A percentile compares a stretch with the other conserved stretches of the same genome.
phyloP scores from a whole-genome alignment of 2,329 filamentous ascomycete genomes.

The Moelleriella libera region DNA sequence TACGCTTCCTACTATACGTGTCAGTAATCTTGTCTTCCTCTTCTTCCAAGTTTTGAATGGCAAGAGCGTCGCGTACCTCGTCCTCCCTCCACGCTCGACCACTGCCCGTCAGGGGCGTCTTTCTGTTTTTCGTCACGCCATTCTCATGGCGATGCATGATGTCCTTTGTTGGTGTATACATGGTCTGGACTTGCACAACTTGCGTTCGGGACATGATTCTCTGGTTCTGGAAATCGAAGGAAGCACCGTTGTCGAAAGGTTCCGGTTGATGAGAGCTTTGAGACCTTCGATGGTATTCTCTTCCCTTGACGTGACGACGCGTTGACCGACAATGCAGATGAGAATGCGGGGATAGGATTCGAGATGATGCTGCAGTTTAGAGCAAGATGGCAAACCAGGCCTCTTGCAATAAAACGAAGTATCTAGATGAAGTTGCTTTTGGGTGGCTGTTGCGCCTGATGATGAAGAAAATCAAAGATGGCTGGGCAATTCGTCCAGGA shows the following conservation, averaged over 20 bases:
- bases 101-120: constrained; percentile 56
- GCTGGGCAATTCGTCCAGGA: background rate
- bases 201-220: constrained; percentile 34
- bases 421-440: background rate
- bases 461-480: too few species aligned
- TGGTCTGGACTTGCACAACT: constrained; percentile 25
- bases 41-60: too few species aligned
- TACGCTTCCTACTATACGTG: constrained; percentile 70
- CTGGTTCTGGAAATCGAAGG: background rate
- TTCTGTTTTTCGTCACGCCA: constrained; percentile 50
- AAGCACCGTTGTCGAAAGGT: too few species aligned
- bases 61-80: too few species aligned
- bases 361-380: background rate
- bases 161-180: constrained; percentile 38
- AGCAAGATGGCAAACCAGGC: constrained; percentile 9
- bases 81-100: constrained; percentile 77
- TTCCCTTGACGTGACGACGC: too few species aligned
- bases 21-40: too few species aligned
- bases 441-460: too few species aligned
- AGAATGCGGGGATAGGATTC: background rate
- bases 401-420: constrained; percentile 2
- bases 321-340: background rate
- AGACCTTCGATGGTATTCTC: too few species aligned
- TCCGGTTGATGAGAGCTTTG: too few species aligned
- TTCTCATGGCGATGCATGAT: constrained; percentile 43